Evolutionary conservation across 75 land plant genomes (phyloP).

Genomic region (Pinus taeda): DNA sequence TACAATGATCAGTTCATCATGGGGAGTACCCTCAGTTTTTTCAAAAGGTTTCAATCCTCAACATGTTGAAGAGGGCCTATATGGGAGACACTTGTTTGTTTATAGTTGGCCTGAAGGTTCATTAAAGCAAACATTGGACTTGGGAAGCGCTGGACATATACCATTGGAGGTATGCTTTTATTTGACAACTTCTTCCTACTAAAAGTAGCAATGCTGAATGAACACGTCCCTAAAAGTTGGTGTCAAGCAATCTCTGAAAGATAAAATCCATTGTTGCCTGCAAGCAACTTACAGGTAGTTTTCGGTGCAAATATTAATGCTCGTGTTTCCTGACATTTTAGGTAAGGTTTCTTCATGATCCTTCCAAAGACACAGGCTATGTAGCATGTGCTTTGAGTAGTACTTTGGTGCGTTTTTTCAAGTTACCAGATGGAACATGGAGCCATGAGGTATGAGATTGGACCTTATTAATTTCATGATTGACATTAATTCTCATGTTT

Average conservation of each 20-base stretch:
- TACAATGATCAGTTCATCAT: slow-evolving; percentile 47
- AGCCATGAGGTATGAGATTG: slow-evolving; percentile 25
- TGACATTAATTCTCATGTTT: background rate
- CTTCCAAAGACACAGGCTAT: slow-evolving; percentile 71
- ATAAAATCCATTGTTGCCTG: too few species aligned
- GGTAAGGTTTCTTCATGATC: slow-evolving; percentile 68
- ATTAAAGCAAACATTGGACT: slow-evolving; percentile 39
- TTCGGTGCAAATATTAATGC: background rate
- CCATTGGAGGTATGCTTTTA: slow-evolving; percentile 35
- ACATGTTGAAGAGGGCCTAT: slow-evolving; percentile 34
- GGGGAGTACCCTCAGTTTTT: slow-evolving; percentile 44
- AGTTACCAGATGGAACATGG: slow-evolving; percentile 34
- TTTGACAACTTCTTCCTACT: background rate
- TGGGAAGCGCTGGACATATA: slow-evolving; percentile 36
- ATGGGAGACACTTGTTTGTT: slow-evolving; percentile 48
- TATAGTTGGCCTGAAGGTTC: slow-evolving; percentile 38
- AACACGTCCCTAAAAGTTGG: too few species aligned
- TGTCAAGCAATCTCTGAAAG: too few species aligned
- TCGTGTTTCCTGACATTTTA: background rate
- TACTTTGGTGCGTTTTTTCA: slow-evolving; percentile 37
- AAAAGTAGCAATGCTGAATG: too few species aligned
- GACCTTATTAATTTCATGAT: background rate
- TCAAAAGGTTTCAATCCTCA: slow-evolving; percentile 38
- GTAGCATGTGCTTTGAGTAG: slow-evolving; percentile 46
- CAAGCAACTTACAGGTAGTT: background rate